phyloP scores from a whole-genome alignment of 768 basidiomycete species.

The Mrakia blollopis region DNA sequence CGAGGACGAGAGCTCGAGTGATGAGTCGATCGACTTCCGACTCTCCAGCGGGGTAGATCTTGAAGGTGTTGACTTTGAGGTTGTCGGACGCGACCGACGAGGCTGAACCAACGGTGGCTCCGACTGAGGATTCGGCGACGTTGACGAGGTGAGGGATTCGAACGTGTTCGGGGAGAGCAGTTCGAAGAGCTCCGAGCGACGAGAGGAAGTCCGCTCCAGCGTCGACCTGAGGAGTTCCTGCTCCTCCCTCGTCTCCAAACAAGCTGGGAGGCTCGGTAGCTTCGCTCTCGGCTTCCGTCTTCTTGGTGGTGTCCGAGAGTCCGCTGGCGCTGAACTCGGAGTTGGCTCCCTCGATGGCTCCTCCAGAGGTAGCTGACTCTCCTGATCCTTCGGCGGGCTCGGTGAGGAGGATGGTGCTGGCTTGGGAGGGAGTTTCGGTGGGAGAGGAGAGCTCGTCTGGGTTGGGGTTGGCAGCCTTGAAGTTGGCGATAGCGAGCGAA shows the following conservation, averaged over 20 bases:
- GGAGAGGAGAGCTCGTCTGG: conserved; percentile 20
- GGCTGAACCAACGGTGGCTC: conserved; percentile 90
- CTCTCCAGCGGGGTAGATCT: conserved; percentile 81
- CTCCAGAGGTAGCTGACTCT: conserved; percentile 15
- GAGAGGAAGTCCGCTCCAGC: conserved; percentile 84
- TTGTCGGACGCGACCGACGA: conserved; percentile 68
- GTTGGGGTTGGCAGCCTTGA: conserved; percentile 50
- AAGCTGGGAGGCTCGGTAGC: conserved; percentile 55
- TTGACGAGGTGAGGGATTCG: conserved; percentile 74
- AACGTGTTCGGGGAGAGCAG: conserved; percentile 49
- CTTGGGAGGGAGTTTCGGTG: conserved; percentile 42
- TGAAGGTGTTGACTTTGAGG: conserved; percentile 75
- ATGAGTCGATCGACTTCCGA: conserved; percentile 80
- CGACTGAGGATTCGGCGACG: conserved; percentile 79
- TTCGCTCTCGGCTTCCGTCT: conserved; percentile 40
- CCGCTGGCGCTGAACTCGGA: conserved; percentile 25
- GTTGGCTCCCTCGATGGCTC: conserved; percentile 7
- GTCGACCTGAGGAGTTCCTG: conserved; percentile 62
- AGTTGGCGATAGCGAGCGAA: conserved; percentile 69
- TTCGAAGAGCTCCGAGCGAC: conserved; percentile 58
- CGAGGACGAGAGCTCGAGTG: conserved; percentile 87
- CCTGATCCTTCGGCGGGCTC: conserved; percentile 22
- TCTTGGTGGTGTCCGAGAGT: conserved; percentile 19
- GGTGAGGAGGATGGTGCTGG: conserved; percentile 21
- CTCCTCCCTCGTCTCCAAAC: conserved; percentile 62